Base-by-base conservation (phyloP, 179 eudicot species). In the Patellifolia procumbens region DNA sequence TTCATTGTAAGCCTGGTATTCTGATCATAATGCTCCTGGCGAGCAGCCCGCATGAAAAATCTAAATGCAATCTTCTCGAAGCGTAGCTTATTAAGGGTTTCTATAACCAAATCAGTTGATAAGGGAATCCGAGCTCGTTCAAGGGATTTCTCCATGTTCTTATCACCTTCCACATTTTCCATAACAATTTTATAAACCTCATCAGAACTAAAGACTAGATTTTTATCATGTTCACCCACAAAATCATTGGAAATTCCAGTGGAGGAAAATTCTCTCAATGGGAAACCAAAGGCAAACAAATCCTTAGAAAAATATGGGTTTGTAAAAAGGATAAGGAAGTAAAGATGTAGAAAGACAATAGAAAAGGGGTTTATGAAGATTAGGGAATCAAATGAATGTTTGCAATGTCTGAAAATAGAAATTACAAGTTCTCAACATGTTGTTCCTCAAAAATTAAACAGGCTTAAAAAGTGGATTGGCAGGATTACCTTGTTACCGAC, bases 11-110 rank as follows among this genome's bases (percentile, higher is more conserved):
- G 81, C 89, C 81, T 80, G 80, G 69, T 88, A 82, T 48, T 92
- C 97, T 91, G 97, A 20, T 73, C 62, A 72, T 89, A 92, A 69
- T 72, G 32, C 49, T 94, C 93, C 80, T 85, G 90, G 42, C 74
- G 76, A 6, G 89, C 93, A 0, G 93, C 93, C 97, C 98, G 92
- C 76, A 81, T 94, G 85, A 94, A 94, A 85, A 94, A 94, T 70
- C 98, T 78, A 83, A 94, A 91, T 1, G 98, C 98, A 28, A 82
- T 31, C 78, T 87, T 92, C 76, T 89, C 88, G 43, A 75, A 91
- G 58, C 84, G 88, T 68, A 94, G 83, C 86, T 82, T 91, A 62
- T 79, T 74, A 7, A 94, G 85, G 71, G 88, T 81, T 52, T 83
- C 87, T 5, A 85, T 59, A 19, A 92, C 97, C 81, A 89, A 83